These are phyloP conservation scores for Bipolaris bicolor DNA, from an alignment of 2,329 filamentous ascomycete genomes.

Conservation along the genomic window DNA sequence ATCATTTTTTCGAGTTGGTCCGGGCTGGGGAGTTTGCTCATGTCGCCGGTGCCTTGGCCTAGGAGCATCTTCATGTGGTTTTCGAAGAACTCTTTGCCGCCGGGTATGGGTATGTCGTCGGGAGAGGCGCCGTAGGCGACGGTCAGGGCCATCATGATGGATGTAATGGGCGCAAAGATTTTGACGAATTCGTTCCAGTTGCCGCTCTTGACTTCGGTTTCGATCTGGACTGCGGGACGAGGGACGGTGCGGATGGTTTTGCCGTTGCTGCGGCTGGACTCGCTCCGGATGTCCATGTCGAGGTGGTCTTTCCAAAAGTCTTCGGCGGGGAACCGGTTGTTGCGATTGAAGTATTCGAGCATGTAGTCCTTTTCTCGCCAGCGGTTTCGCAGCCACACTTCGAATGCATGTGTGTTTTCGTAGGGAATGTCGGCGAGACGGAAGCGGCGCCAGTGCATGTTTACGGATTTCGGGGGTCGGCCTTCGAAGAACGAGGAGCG, in stretches of 20 bases:
- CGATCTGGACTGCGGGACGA: conserved; percentile 52
- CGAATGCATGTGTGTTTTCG: conserved; percentile 74
- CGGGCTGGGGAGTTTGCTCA: conserved; percentile 43
- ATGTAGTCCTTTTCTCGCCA: conserved; percentile 94
- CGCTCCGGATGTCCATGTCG: conserved; percentile 42
- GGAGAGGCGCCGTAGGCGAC: conserved; percentile 52
- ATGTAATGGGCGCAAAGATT: conserved; percentile 59
- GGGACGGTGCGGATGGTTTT: conserved; percentile 45
- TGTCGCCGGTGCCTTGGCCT: conserved; percentile 39
- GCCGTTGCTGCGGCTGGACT: conserved; percentile 30
- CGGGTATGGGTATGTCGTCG: conserved; percentile 42
- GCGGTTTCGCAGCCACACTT: conserved; percentile 80
- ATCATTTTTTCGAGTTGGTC: conserved; percentile 49
- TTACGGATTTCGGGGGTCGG: conserved; percentile 89
- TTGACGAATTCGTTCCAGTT: conserved; percentile 60
- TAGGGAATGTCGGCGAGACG: conserved; percentile 80
- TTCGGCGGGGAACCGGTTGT: conserved; percentile 79
- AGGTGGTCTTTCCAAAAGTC: conserved; percentile 54
- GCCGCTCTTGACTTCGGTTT: conserved; percentile 57
- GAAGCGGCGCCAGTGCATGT: conserved; percentile 95
- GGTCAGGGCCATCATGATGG: conserved; percentile 56
- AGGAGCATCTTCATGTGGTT: conserved; percentile 44
- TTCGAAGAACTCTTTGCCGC: conserved; percentile 44
- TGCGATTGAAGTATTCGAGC: conserved; percentile 77
- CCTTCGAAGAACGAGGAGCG: conserved; percentile 88